A percentile compares a stretch with the other conserved stretches of the same genome.
These are phyloP conservation scores for Kwoniella shivajii DNA, from an alignment of 1,284 basidiomycete species.

Conservation along the genomic window DNA sequence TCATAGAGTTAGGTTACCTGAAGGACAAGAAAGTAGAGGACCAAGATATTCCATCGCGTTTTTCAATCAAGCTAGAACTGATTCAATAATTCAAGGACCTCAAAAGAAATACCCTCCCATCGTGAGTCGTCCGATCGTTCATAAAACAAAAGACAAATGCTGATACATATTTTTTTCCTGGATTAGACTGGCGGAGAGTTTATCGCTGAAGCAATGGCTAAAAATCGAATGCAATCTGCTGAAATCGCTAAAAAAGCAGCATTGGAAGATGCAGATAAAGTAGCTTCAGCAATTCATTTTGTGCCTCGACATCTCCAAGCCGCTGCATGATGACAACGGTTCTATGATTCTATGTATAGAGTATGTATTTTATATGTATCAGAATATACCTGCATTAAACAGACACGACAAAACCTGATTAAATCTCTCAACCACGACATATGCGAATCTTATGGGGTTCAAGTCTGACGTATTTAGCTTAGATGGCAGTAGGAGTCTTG, in stretches of 20 bases:
- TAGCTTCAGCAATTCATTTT: conserved; percentile 32
- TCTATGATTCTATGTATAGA: too few relatives aligned
- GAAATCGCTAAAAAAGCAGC: conserved; percentile 29
- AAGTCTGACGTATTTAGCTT: too few relatives aligned
- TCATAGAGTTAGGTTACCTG: conserved; percentile 38
- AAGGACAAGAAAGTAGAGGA: conserved; percentile 26
- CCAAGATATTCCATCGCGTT: conserved; percentile 40
- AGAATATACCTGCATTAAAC: too few relatives aligned
- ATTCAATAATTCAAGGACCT: conserved; percentile 37
- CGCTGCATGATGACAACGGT: background rate
- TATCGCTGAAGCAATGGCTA: conserved; percentile 34
- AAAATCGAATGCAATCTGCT: conserved; percentile 39
- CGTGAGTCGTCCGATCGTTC: conserved; percentile 18
- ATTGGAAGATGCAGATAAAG: conserved; percentile 15
- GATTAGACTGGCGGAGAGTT: conserved; percentile 39
- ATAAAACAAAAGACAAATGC: background rate
- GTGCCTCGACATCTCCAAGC: conserved; percentile 31
- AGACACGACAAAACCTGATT: too few relatives aligned
- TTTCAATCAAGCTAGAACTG: conserved; percentile 39
- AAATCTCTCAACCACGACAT: too few relatives aligned
- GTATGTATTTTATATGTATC: too few relatives aligned
- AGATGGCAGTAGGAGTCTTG: too few relatives aligned
- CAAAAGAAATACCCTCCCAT: conserved; percentile 37
- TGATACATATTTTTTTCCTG: background rate
- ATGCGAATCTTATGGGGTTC: too few relatives aligned